Evolutionary conservation across 1,284 basidiomycete species (phyloP), one percentile per base, ranked within the genome.

Genomic region (Puccinia triticina): DNA sequence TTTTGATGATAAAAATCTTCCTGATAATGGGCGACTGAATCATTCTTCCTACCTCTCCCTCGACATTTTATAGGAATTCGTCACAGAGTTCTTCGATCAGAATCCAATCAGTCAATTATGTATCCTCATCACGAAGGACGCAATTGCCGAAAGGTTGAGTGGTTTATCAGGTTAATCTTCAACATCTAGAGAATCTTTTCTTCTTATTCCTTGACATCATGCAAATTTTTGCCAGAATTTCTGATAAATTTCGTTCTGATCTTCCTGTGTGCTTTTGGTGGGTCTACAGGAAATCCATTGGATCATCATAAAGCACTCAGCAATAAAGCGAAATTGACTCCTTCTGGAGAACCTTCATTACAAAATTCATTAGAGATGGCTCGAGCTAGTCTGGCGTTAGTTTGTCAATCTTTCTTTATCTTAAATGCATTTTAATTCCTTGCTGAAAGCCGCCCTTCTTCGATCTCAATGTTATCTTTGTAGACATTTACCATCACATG

Each of bases 281-380:
- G 26, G 23, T 14, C 46, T 16, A 5, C 85, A 96, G 95, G 96
- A 11, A 99, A 97, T 85, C 95, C 96, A 0, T 94, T 96, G 85
- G 96, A 98, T 64, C 94, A 98, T 46, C 89, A 97, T 16, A 93
- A 92, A 84, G 90, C 92, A 0, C 91, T 99, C 57, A 90, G 92
- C 2, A 95, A 97, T 86, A 91, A 95, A 84, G 92, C 94, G 78
- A 94, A 92, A 86, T 90, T 98, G 0, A 94, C 96, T 85, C 95
- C 96, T 0, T 89, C 90, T 2, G 96, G 96, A 0, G 96, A 98
- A 85, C 96, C 97, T 0, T 95, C 93, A 87, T 87, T 99, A 74
- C 97, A 99, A 88, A 99, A 99, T 86, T 93, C 96, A 0, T 91
- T 99, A 26, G 94, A 96, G 84, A 96, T 99, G 93, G 97, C 95